Evolutionary conservation across 768 basidiomycete species (phyloP), one percentile per base, ranked within the genome.

Genomic region (Leccinum pellstonianum): DNA sequence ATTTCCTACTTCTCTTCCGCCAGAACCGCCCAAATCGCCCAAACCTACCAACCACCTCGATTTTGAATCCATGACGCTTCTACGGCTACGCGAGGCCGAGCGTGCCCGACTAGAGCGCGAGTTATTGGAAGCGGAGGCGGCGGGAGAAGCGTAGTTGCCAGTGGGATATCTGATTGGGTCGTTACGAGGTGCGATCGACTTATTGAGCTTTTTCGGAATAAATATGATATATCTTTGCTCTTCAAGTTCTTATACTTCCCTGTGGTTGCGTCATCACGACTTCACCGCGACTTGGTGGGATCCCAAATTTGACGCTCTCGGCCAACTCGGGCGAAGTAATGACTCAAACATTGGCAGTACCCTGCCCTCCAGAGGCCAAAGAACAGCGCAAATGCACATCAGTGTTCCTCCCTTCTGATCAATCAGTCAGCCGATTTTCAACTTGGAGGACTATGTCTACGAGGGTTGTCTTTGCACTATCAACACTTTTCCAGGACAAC

Each of bases 21-120:
- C 68, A 29, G 60, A 69, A 21, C 60, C 68, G n/a, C 41, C 66
- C n/a, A 70, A 67, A 21, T 29, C 73, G 17, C 46, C 66, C n/a
- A 70, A 67, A 21, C 33, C 73, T n/a, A 52, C 69, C 21, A 67
- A 77, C 11, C 82, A 81, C 2, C 64, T 93, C 52, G 89, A 93
- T 69, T 94, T 87, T 57, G 92, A 93, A 73, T 84, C 87, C 3
- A 68, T 93, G 60, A 93, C 90, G 1, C 78, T 94, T 37, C 82
- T 93, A 80, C 83, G 91, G 5, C 77, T 95, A 69, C 80, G 91
- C 37, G 89, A 93, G 67, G 90, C 91, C 0, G 92, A 93, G 70
- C 80, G 88, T 41, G 87, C 86, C 62, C 78, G 87, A 48, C 69
- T 95, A 25, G 92, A 93, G 70, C 78, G 83, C 59, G 90, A 92